Evolutionary conservation across 495 filamentous ascomycete species (phyloP).

Genomic region (Penicillium samsonianum): DNA sequence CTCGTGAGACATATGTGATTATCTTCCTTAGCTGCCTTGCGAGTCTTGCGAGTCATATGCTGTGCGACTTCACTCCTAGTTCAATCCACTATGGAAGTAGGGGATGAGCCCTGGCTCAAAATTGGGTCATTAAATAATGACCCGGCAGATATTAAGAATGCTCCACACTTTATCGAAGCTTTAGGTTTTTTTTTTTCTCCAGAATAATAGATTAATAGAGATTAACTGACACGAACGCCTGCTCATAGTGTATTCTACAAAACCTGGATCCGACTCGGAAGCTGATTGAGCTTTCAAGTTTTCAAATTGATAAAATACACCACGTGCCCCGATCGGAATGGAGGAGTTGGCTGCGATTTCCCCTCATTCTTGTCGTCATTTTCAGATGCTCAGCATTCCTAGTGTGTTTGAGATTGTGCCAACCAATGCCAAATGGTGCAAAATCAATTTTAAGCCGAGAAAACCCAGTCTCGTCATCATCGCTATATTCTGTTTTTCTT

Average conservation of each 20-base stretch:
- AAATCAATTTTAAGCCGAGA: background rate
- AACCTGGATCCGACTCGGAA: background rate
- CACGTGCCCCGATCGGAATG: conserved; percentile 27
- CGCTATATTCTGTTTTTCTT: background rate
- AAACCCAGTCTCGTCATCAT: background rate
- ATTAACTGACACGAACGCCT: background rate
- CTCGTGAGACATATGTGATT: background rate
- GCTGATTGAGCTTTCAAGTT: background rate
- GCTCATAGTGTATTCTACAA: background rate
- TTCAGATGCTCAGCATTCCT: conserved; percentile 17
- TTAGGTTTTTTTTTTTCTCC: background rate
- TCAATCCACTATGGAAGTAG: background rate
- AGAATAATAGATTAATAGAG: background rate
- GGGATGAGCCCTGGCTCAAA: background rate
- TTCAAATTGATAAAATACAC: conserved; percentile 3
- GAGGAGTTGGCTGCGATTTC: conserved; percentile 12
- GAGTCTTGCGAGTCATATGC: background rate
- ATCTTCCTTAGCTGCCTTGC: background rate
- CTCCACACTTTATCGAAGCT: background rate
- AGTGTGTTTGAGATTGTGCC: conserved; percentile 14
- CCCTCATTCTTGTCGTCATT: conserved; percentile 17
- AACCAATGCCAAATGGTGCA: background rate
- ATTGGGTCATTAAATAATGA: background rate
- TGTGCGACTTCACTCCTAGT: background rate
- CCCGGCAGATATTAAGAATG: background rate